phyloP scores from a whole-genome alignment of 129 eudicot genomes.

The Deinandra increscens region DNA sequence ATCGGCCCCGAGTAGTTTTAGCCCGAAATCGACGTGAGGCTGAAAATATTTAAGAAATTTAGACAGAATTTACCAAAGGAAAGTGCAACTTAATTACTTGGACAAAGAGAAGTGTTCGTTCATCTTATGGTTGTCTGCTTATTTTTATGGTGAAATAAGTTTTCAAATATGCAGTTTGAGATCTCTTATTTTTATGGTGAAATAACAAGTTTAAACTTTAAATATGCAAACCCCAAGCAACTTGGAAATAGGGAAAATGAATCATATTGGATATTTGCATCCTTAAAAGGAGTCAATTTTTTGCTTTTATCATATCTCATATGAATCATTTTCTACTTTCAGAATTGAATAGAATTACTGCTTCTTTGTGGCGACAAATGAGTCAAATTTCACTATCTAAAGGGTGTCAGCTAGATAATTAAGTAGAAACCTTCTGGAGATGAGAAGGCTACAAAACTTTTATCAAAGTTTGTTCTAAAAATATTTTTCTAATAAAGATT shows the following conservation, averaged over 20 bases:
- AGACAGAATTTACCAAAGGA: background rate
- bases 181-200: too few relatives aligned
- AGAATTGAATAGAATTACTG: background rate
- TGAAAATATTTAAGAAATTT: slow-evolving; percentile 28
- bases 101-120: background rate
- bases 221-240: background rate
- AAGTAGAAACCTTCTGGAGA: background rate
- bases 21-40: slow-evolving; percentile 96
- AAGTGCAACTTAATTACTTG: background rate
- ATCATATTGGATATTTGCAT: background rate
- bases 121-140: background rate
- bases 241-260: background rate
- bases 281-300: background rate
- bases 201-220: too few relatives aligned
- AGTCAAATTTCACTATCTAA: slow-evolving; percentile 7
- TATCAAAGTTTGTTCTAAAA: background rate
- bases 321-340: slow-evolving; percentile 14
- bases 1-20: slow-evolving; percentile 76
- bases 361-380: background rate
- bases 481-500: background rate
- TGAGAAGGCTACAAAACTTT: slow-evolving; percentile 3
- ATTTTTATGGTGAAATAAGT: background rate
- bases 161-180: background rate
- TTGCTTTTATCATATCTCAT: slow-evolving; percentile 2
- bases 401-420: background rate